These are phyloP conservation scores for Piper betle DNA, from an alignment of 164 flowering plant species.

Conservation along the genomic window DNA sequence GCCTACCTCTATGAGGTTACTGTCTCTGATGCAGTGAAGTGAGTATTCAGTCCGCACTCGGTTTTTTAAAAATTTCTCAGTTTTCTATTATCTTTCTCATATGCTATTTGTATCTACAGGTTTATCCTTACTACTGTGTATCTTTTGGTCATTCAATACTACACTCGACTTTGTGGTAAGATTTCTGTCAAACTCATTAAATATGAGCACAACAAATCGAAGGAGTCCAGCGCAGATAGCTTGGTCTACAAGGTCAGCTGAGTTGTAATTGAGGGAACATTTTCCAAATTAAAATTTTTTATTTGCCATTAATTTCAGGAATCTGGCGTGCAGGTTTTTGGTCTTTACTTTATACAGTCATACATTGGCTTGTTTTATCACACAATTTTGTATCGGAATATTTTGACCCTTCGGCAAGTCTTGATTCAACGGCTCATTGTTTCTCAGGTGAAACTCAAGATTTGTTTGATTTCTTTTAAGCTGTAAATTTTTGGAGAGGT, in stretches of 20 bases:
- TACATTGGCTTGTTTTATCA: constrained; percentile 88
- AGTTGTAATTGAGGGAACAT: not conserved
- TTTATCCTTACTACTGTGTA: constrained; percentile 64
- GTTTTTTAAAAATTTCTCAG: not conserved
- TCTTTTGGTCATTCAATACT: constrained; percentile 56
- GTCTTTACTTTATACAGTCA: constrained; percentile 93
- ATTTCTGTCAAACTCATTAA: constrained; percentile 65
- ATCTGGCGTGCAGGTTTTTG: constrained; percentile 62
- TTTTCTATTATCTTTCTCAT: not conserved
- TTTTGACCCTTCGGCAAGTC: constrained; percentile 68
- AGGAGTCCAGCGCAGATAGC: constrained; percentile 74
- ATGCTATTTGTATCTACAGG: constrained; percentile 27
- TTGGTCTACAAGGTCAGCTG: constrained; percentile 69
- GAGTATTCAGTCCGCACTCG: constrained; percentile 10
- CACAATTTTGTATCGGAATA: constrained; percentile 67
- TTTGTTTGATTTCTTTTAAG: not conserved
- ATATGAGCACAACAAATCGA: constrained; percentile 42
- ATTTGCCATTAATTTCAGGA: not conserved
- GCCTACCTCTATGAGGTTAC: constrained; percentile 80
- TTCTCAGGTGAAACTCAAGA: constrained; percentile 44
- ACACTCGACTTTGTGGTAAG: constrained; percentile 64
- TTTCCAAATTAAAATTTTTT: no score
- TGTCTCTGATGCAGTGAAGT: constrained; percentile 49
- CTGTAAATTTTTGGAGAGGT: not conserved
- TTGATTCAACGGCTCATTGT: constrained; percentile 72